Evolutionary conservation across 192 early-diverging fungal species (phyloP), one percentile per base, ranked within the genome.

Genomic region (Entophlyctis helioformis): DNA sequence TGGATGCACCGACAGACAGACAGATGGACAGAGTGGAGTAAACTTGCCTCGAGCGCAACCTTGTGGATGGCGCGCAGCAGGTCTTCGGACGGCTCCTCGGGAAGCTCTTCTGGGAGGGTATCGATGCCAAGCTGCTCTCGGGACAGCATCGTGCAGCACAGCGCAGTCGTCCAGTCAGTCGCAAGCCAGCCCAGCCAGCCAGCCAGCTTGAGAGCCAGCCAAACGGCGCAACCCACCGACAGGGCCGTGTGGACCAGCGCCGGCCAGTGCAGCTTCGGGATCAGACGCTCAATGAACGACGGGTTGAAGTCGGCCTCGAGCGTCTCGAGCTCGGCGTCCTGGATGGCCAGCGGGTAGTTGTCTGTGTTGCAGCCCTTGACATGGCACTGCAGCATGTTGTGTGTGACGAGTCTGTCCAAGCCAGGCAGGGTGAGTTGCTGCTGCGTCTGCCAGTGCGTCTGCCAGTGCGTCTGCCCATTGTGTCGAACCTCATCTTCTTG

Each of bases 361-460:
- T 90, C 84, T 36, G 72, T 56, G n/a, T 74, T 79, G 74, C 95
- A 98, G 66, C 80, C 80, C 64, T 90, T 93, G 59, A 86, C 95
- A 58, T 94, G 87, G 82, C 95, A 98, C 71, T 91, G 87, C 43
- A 98, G 78, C 89, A 98, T 87, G 64, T 98, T 98, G 74, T 98
- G 95, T 27, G 91, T 93, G 33, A 98, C 80, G 51, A 98, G 83
- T 68, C 93, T 80, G n/a, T n/a, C n/a, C n/a, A n/a, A n/a, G n/a
- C n/a, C n/a, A n/a, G n/a, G n/a, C n/a, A n/a, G n/a, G n/a, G n/a
- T n/a, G n/a, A n/a, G n/a, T n/a, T n/a, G n/a, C n/a, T n/a, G n/a
- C n/a, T n/a, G n/a, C n/a, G n/a, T n/a, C n/a, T n/a, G n/a, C n/a
- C n/a, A n/a, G n/a, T n/a, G n/a, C n/a, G n/a, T n/a, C n/a, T n/a